Conservation (phyloP, 345 rosid genomes). For the Raphanus raphanistrum region DNA sequence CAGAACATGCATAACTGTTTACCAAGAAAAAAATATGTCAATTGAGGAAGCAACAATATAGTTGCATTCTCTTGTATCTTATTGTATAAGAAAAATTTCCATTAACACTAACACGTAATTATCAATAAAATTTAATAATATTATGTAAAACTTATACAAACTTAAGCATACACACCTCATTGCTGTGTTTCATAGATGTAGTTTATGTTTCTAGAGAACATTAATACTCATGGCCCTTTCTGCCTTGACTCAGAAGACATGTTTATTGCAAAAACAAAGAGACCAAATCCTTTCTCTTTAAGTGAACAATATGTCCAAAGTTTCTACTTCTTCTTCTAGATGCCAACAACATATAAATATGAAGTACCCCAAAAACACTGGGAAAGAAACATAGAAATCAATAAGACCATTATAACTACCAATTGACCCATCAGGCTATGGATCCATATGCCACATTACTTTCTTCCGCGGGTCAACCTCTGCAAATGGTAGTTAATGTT, state of each 20-base stretch:
- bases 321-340: conserved; percentile 20
- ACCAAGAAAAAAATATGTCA: conserved; percentile 11
- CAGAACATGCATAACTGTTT: neutral
- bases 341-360: conserved; percentile 13
- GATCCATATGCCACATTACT: conserved; percentile 33
- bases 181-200: neutral
- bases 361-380: neutral
- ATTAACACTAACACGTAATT: neutral
- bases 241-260: neutral
- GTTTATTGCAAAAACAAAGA: conserved; percentile 24
- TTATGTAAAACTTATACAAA: neutral
- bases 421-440: neutral
- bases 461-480: conserved; percentile 78
- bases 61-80: conserved; percentile 23
- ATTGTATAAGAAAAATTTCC: conserved; percentile 3
- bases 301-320: conserved; percentile 27
- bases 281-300: conserved; percentile 12
- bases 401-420: neutral
- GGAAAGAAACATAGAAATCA: neutral
- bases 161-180: neutral
- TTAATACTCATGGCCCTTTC: neutral
- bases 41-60: neutral
- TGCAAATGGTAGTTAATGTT: conserved; percentile 87
- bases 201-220: neutral
- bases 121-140: neutral